Base-by-base conservation (phyloP, 495 filamentous ascomycete species). In the Aspergillus coremiiformis region DNA sequence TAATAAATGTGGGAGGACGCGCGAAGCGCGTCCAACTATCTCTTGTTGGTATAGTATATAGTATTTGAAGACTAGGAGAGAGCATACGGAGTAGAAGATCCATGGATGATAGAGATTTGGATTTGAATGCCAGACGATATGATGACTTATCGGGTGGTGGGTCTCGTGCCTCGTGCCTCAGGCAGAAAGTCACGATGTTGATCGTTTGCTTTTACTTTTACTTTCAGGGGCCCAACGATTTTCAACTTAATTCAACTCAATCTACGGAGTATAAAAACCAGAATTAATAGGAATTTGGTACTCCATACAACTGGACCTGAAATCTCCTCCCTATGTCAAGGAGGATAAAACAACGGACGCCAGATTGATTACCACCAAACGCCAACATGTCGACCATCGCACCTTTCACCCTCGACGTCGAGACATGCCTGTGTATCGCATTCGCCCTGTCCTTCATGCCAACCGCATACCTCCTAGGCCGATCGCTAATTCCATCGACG, bases 401-500 rank as follows among this genome's bases (percentile, higher is more conserved):
- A 10, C 61, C 69, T 15, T 72, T 75, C 57, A 66, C 66, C 24
- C 68, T 80, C 45, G 74, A 69, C 71, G 60, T 53, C 10, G 70
- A 73, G 1, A 83, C 80, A 30, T 45, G 76, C 33, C 67, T 79
- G 51, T 80, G 77, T 57, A 69, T 83, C 56, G 61, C 64, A 45
- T 70, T 80, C 53, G 70, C 75, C 32, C 66, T 80, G 41, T 70
- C 69, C 30, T 69, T 83, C 53, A 78, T 84, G 67, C 68, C 71
- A 33, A 64, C 70, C 53, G 80, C 82, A 27, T 78, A 75, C 64
- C 1, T 65, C 30, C 62, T 75, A 45, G 72, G 75, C 53, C 58
- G 59, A 10, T 53, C 50, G 19, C 62, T 80, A 17, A 70, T 81
- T 46, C 78, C 76, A 17, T 62, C 58, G 56, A 70, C 56, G n/a